phyloP scores from a whole-genome alignment of 2,329 filamentous ascomycete species.

The Scytalidium sp. region DNA sequence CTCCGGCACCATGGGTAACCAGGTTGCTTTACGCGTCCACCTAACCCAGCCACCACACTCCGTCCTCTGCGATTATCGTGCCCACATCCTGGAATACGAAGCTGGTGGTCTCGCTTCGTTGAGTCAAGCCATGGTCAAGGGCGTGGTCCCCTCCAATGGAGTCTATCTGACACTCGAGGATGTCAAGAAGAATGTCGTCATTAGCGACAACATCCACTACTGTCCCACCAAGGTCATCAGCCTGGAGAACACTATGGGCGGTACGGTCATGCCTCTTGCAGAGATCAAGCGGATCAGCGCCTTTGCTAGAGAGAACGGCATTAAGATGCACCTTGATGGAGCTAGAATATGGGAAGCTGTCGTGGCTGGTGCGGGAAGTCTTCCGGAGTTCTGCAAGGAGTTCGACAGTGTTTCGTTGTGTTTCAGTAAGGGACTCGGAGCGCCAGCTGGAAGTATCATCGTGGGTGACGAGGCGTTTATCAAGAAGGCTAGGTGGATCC shows the following conservation, averaged over 20 bases:
- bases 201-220: constrained; percentile 69
- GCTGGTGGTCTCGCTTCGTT: constrained; percentile 64
- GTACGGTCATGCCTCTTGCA: constrained; percentile 71
- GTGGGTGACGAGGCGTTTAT: constrained; percentile 55
- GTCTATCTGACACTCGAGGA: constrained; percentile 60
- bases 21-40: constrained; percentile 75
- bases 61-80: constrained; percentile 74
- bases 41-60: constrained; percentile 76
- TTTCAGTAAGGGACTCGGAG: constrained; percentile 80
- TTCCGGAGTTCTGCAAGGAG: constrained; percentile 63
- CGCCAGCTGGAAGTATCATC: constrained; percentile 75
- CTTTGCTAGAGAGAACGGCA: constrained; percentile 62
- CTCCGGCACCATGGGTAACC: constrained; percentile 93
- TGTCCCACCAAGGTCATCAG: constrained; percentile 80
- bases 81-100: constrained; percentile 71
- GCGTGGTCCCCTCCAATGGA: constrained; percentile 67
- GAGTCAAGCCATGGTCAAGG: constrained; percentile 66
- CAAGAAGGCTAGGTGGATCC: constrained; percentile 68
- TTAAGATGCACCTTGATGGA: constrained; percentile 75
- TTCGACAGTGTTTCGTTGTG: constrained; percentile 77
- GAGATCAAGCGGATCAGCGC: constrained; percentile 67
- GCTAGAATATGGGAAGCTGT: constrained; percentile 82
- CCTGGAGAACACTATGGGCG: constrained; percentile 82
- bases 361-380: constrained; percentile 61
- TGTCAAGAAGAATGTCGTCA: constrained; percentile 60